Base-by-base conservation (phyloP, 306 rosid species). In the Casuarina glauca region DNA sequence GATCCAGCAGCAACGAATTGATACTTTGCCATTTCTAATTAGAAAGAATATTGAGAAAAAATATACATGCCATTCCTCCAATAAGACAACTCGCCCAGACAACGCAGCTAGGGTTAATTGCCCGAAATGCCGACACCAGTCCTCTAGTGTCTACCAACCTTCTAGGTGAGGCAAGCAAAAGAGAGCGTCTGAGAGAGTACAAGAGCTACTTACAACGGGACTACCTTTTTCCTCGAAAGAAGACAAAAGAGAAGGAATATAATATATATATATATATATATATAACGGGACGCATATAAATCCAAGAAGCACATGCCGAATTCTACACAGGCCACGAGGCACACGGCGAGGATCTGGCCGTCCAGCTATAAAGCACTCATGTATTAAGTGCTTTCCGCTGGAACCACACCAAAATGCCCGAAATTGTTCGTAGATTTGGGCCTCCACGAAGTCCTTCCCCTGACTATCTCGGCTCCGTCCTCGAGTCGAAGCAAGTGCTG, bases 401-500 rank as follows among this genome's bases (percentile, higher is more conserved):
- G 94, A 82, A 91, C 75, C 54, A 76, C 82, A 74, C 82, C 90
- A 73, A 73, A 69, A 67, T 54, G 45, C 51, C 77, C 94, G 2
- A 78, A 76, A 80, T 89, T 84, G 86, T 89, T 83, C 73, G 75
- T 80, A 50, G 77, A 63, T 79, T 96, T 96, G 54, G 99, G 92
- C 86, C 92, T 88, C 99, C 99, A 96, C 76, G 84, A 90, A 8
- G 99, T 93, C 81, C 98, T 89, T 32, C 91, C 96, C 80, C 93
- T 90, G 77, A 96, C 96, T 82, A 96, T 91, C 84, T 96, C 99
- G 15, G 86, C 88, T 26, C 97, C 96, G 26, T 87, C 85, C 82
- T 96, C 94, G 0, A 96, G 97, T 68, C 90, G 96, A 79, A 96
- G 98, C 88, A 93, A 76, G 81, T 96, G 99, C 90, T 90, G 87